phyloP scores from a whole-genome alignment of 2,329 filamentous ascomycete species.

The Beauveria brongniartii region DNA sequence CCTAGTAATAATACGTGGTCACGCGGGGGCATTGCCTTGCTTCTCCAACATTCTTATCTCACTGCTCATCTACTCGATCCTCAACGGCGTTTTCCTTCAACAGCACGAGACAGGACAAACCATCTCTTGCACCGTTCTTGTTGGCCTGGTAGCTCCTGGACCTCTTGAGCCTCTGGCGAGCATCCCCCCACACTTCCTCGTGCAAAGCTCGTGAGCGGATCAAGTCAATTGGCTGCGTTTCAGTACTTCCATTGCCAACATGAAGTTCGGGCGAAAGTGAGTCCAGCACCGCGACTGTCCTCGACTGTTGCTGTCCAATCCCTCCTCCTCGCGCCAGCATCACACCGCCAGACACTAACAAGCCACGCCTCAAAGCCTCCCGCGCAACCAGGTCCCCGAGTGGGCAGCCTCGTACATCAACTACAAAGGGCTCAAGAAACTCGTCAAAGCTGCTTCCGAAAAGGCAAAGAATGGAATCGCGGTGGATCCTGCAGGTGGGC shows the following conservation, averaged over 20 bases:
- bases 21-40: not conserved
- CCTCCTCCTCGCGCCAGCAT: not conserved
- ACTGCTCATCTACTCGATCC: not conserved
- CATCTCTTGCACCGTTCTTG: not conserved
- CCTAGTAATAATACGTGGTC: not conserved
- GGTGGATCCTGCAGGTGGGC: constrained; percentile 84
- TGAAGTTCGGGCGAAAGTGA: constrained; percentile 59
- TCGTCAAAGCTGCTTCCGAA: constrained; percentile 73
- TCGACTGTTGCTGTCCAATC: not conserved
- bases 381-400: constrained; percentile 78
- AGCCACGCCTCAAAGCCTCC: constrained; percentile 41
- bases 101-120: not conserved
- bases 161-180: not conserved
- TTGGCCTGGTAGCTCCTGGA: not conserved
- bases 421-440: constrained; percentile 88
- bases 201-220: not conserved
- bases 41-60: not conserved
- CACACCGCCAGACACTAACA: constrained; percentile 17
- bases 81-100: not conserved
- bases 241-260: constrained; percentile 22
- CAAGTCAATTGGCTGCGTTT: not conserved
- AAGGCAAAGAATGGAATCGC: constrained; percentile 60
- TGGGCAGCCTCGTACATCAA: constrained; percentile 81
- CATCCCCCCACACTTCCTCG: not conserved
- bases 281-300: constrained; percentile 15